Conservation (phyloP, 176 grass and related monocot genomes). For the Triticum monococcum region DNA sequence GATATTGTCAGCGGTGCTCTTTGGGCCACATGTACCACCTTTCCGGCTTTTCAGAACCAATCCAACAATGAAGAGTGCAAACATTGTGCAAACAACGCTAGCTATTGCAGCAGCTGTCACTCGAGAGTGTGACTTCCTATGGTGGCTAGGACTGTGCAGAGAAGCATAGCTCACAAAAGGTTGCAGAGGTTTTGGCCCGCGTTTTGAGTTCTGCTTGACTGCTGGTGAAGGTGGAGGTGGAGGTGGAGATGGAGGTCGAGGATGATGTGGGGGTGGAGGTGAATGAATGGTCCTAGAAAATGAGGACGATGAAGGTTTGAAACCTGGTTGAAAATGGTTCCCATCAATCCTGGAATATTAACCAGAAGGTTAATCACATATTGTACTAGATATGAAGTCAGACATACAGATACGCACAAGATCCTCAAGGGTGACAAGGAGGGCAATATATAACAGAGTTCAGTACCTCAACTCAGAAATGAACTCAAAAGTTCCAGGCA, state of each 20-base stretch:
- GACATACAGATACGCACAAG: conserved; percentile 10
- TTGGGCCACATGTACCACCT: conserved; percentile 18
- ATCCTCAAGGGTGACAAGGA: not conserved
- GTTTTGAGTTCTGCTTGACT: conserved; percentile 51
- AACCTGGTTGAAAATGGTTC: conserved; percentile 67
- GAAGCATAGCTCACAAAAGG: conserved; percentile 42
- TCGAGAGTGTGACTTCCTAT: conserved; percentile 46
- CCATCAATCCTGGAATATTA: conserved; percentile 68
- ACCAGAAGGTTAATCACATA: conserved; percentile 3
- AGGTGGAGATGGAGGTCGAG: conserved; percentile 33
- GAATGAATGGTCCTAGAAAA: conserved; percentile 34
- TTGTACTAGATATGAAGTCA: conserved; percentile 43
- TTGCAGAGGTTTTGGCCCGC: conserved; percentile 45
- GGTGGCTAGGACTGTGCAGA: conserved; percentile 33
- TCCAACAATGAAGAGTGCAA: conserved; percentile 51
- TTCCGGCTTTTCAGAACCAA: conserved; percentile 54
- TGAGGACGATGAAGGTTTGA: conserved; percentile 31
- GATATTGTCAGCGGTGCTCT: conserved; percentile 30
- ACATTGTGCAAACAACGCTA: conserved; percentile 44
- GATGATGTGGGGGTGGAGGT: conserved; percentile 29
- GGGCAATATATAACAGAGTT: conserved; percentile 1
- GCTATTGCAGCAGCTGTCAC: conserved; percentile 46
- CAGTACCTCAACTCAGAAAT: conserved; percentile 71
- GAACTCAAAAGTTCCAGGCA: conserved; percentile 75
- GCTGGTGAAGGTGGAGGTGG: conserved; percentile 38